phyloP scores from a whole-genome alignment of 1,139 yeast species.

The Lodderomyces beijingensis region DNA sequence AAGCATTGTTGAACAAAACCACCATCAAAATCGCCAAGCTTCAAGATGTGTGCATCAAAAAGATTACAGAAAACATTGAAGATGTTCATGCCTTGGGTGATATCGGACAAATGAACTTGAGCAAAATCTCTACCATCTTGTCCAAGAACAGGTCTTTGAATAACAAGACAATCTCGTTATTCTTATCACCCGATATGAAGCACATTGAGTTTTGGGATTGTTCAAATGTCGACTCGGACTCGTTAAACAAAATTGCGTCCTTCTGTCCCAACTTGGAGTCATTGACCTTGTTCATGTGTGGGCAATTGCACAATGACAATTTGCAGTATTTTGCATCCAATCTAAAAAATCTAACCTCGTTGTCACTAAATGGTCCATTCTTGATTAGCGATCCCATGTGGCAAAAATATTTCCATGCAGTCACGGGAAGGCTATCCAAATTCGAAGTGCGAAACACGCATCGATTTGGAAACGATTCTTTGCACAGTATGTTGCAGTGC shows the following conservation, averaged over 20 bases:
- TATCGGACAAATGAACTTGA: slow-evolving; percentile 62
- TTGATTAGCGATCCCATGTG: slow-evolving; percentile 71
- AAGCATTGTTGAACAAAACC: slow-evolving; percentile 71
- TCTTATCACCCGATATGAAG: slow-evolving; percentile 57
- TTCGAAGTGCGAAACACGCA: slow-evolving; percentile 80
- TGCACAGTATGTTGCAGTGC: slow-evolving; percentile 57
- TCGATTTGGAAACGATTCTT: slow-evolving; percentile 65
- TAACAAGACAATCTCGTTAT: slow-evolving; percentile 65
- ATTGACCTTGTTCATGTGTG: slow-evolving; percentile 84
- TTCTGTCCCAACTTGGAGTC: slow-evolving; percentile 70
- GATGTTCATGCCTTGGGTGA: slow-evolving; percentile 78
- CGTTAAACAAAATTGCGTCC: slow-evolving; percentile 68
- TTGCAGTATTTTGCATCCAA: slow-evolving; percentile 59
- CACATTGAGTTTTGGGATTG: slow-evolving; percentile 86
- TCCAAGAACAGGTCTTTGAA: slow-evolving; percentile 77
- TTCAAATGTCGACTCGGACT: slow-evolving; percentile 65
- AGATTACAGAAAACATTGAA: slow-evolving; percentile 68
- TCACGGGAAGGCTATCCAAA: slow-evolving; percentile 23
- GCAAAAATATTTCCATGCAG: slow-evolving; percentile 62
- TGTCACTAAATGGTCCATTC: slow-evolving; percentile 83
- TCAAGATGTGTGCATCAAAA: slow-evolving; percentile 75
- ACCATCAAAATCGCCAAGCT: slow-evolving; percentile 61
- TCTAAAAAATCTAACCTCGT: slow-evolving; percentile 45
- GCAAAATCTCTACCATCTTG: slow-evolving; percentile 67
- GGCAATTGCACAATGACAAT: slow-evolving; percentile 79